Evolutionary conservation across 2,329 filamentous ascomycete genomes (phyloP).

Genomic region (Aspergillus sp.): DNA sequence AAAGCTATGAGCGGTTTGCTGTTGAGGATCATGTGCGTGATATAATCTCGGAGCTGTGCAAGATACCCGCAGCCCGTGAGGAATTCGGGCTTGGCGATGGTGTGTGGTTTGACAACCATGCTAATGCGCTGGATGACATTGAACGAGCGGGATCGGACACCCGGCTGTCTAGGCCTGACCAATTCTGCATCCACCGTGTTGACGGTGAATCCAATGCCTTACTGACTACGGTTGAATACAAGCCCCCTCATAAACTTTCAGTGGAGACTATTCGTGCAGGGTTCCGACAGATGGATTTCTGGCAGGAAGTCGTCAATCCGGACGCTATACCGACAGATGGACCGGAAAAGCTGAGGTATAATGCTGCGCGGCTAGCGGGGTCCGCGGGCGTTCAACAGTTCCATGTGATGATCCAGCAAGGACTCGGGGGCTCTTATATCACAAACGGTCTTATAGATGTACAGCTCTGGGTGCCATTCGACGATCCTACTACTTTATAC

Average conservation of each 20-base stretch:
- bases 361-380: conserved; percentile 20
- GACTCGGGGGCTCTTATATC: conserved; percentile 26
- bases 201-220: no score
- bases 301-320: conserved; percentile 10
- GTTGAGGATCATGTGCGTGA: conserved; percentile 25
- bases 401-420: conserved; percentile 29
- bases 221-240: no score
- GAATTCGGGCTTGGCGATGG: conserved; percentile 22
- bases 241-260: no score
- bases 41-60: conserved; percentile 24
- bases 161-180: no score
- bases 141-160: no score
- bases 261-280: no score
- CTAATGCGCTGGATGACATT: no score
- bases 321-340: conserved; percentile 12
- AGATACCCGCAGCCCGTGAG: conserved; percentile 19
- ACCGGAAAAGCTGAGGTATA: conserved; percentile 22
- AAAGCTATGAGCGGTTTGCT: conserved; percentile 21
- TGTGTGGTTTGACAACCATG: conserved; percentile 22
- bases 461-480: conserved; percentile 19
- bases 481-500: conserved; percentile 24
- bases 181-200: no score
- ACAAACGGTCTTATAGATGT: conserved; percentile 23
- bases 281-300: no score
- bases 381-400: conserved; percentile 27